Conservation (phyloP, 2,329 filamentous ascomycete genomes). For the Curvularia lunata region DNA sequence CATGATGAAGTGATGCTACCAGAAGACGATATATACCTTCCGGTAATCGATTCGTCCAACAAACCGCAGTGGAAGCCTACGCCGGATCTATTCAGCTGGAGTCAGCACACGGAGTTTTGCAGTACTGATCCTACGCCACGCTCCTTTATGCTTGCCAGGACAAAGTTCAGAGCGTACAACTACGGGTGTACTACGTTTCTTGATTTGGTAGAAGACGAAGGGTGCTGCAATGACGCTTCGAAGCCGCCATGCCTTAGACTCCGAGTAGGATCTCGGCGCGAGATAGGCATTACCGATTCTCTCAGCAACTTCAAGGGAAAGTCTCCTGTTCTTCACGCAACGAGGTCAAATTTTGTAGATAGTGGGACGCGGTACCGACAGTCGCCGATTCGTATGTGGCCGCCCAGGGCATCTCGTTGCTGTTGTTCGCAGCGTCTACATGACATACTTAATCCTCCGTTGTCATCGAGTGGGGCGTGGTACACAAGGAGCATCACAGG, state of each 20-base stretch:
- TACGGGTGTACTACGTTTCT: constrained; percentile 61
- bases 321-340: constrained; percentile 5
- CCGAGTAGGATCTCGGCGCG: constrained; percentile 56
- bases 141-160: constrained; percentile 61
- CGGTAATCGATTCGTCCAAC: constrained; percentile 39
- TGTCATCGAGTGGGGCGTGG: constrained; percentile 11
- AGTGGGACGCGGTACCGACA: constrained; percentile 34
- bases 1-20: constrained; percentile 27
- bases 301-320: constrained; percentile 10
- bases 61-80: constrained; percentile 49
- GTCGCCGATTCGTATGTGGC: constrained; percentile 44
- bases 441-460: constrained; percentile 40
- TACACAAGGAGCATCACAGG: constrained; percentile 34
- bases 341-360: constrained; percentile 14
- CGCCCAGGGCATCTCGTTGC: constrained; percentile 35
- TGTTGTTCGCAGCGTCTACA: constrained; percentile 41
- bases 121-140: constrained; percentile 52
- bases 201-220: constrained; percentile 64
- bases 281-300: constrained; percentile 35
- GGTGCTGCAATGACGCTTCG: constrained; percentile 43
- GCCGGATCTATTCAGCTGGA: constrained; percentile 50
- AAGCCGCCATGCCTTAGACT: constrained; percentile 55
- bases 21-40: constrained; percentile 35
- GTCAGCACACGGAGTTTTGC: constrained; percentile 57
- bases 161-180: constrained; percentile 63